Evolutionary conservation across 2,329 filamentous ascomycete species (phyloP).

Genomic region (Sphaerulina musiva): DNA sequence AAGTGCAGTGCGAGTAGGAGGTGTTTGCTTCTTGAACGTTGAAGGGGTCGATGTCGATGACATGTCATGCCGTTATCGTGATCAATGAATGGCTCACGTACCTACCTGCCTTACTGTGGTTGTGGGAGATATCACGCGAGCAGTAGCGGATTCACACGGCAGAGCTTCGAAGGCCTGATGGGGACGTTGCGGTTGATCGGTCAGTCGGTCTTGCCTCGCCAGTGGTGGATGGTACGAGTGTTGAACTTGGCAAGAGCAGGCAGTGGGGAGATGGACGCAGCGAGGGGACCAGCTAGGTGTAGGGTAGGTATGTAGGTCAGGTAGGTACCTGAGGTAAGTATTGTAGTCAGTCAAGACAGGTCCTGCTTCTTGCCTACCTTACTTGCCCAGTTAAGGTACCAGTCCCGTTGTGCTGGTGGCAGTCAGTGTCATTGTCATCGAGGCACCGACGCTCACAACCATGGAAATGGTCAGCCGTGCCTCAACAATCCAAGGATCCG

Average conservation of each 20-base stretch:
- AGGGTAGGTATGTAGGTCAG: too few relatives aligned
- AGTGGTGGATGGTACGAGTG: neutral
- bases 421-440: neutral
- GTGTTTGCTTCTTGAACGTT: neutral
- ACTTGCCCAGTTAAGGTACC: too few relatives aligned
- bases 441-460: neutral
- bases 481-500: slow-evolving; percentile 3
- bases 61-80: neutral
- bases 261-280: neutral
- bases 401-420: neutral
- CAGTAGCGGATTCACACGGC: neutral
- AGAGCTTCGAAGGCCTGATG: neutral
- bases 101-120: neutral
- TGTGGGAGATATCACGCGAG: slow-evolving; percentile 1
- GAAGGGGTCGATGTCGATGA: neutral
- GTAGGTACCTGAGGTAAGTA: too few relatives aligned
- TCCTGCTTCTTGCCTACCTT: too few relatives aligned
- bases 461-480: slow-evolving; percentile 3
- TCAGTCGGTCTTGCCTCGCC: neutral
- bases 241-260: neutral
- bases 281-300: too few relatives aligned
- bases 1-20: neutral
- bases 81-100: slow-evolving; percentile 6
- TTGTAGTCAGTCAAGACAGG: too few relatives aligned
- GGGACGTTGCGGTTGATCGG: neutral